Percentiles rank a stretch among this genome's conserved stretches.
phyloP scores from a whole-genome alignment of 306 rosid genomes.

The Fagus crenata region DNA sequence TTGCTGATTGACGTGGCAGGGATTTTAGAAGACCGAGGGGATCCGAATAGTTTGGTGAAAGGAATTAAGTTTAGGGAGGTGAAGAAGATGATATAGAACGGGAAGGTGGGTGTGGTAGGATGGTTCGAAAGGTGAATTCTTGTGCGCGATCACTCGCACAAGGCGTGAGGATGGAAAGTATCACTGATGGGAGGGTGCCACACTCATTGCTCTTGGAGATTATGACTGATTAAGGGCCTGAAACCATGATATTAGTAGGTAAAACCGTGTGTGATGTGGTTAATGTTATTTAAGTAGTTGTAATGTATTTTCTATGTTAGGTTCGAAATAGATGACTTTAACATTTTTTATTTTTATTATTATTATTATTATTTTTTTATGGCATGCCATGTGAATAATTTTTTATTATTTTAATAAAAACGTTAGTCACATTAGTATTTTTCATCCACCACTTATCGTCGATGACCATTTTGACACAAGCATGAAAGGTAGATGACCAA shows the following conservation, averaged over 20 bases:
- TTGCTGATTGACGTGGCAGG: slow-evolving; percentile 91
- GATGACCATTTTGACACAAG: too few relatives aligned
- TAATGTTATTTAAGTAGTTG: too few relatives aligned
- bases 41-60: slow-evolving; percentile 70
- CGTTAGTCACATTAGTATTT: too few relatives aligned
- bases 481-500: too few relatives aligned
- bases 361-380: too few relatives aligned
- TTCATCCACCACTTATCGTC: too few relatives aligned
- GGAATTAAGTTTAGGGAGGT: slow-evolving; percentile 68
- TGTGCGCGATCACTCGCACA: slow-evolving; percentile 77
- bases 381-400: too few relatives aligned
- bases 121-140: slow-evolving; percentile 87
- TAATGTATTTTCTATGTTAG: too few relatives aligned
- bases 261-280: too few relatives aligned
- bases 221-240: slow-evolving; percentile 87
- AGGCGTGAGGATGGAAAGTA: slow-evolving; percentile 81
- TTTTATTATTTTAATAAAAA: too few relatives aligned
- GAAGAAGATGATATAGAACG: slow-evolving; percentile 70
- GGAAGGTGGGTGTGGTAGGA: slow-evolving; percentile 70
- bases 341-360: too few relatives aligned
- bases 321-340: too few relatives aligned
- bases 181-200: slow-evolving; percentile 74
- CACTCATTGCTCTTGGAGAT: slow-evolving; percentile 82
- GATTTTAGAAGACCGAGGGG: slow-evolving; percentile 55
- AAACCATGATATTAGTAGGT: slow-evolving; percentile 79